Conservation (phyloP, 1,139 yeast genomes). For the Magnusiomyces suaveolens region DNA sequence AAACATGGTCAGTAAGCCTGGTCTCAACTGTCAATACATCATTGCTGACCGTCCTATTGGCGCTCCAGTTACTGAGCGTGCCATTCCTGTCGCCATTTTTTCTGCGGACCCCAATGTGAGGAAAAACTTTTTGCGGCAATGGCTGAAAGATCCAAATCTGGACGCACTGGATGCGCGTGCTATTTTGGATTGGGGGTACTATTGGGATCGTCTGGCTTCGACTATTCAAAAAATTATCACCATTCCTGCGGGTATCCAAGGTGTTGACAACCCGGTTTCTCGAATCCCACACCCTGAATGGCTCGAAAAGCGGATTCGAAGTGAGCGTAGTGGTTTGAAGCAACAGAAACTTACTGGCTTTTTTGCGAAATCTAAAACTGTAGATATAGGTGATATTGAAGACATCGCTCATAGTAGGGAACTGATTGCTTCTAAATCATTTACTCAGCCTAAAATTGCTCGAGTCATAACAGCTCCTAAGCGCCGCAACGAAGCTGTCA, state of each 20-base stretch:
- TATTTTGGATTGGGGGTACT: slow-evolving; percentile 89
- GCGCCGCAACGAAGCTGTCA: slow-evolving; percentile 17
- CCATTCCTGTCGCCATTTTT: slow-evolving; percentile 92
- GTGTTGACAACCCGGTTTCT: slow-evolving; percentile 87
- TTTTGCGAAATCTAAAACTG: slow-evolving; percentile 30
- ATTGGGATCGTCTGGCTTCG: slow-evolving; percentile 81
- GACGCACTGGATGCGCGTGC: slow-evolving; percentile 82
- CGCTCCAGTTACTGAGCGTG: slow-evolving; percentile 92
- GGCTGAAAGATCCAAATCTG: slow-evolving; percentile 75
- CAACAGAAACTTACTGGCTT: slow-evolving; percentile 59
- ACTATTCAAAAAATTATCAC: slow-evolving; percentile 92
- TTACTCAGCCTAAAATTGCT: slow-evolving; percentile 15
- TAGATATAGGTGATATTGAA: slow-evolving; percentile 56
- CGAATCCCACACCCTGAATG: slow-evolving; percentile 92
- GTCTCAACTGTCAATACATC: slow-evolving; percentile 89
- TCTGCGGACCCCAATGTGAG: slow-evolving; percentile 63
- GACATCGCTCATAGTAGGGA: slow-evolving; percentile 46
- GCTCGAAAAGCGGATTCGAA: slow-evolving; percentile 58
- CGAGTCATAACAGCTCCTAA: slow-evolving; percentile 16
- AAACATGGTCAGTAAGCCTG: slow-evolving; percentile 94
- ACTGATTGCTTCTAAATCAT: slow-evolving; percentile 8
- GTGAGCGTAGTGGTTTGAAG: slow-evolving; percentile 55
- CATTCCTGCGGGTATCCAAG: slow-evolving; percentile 94
- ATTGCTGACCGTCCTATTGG: slow-evolving; percentile 76
- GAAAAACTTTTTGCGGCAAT: slow-evolving; percentile 60